phyloP scores from a whole-genome alignment of 805 yeast species.

The Candida bentonensis region DNA sequence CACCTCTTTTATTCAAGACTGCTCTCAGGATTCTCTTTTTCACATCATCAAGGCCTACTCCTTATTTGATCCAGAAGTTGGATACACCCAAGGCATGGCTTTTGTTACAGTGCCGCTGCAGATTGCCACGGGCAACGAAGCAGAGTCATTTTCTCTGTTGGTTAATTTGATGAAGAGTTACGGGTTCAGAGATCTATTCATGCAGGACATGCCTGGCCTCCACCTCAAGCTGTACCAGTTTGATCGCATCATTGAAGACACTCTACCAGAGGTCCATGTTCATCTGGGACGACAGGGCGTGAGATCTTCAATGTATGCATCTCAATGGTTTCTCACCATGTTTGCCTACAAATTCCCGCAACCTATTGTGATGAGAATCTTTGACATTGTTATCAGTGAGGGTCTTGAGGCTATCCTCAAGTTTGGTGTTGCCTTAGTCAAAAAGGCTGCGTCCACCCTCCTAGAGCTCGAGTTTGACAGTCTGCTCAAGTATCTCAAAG shows the following conservation, averaged over 20 bases:
- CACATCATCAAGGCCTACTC: conserved; percentile 75
- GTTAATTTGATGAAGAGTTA: conserved; percentile 76
- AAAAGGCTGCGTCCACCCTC: conserved; percentile 47
- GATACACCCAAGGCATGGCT: conserved; percentile 97
- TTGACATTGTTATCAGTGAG: conserved; percentile 78
- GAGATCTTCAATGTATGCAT: conserved; percentile 87
- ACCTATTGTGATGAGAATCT: conserved; percentile 73
- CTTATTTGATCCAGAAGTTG: conserved; percentile 80
- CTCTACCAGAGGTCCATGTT: conserved; percentile 52
- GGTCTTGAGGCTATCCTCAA: conserved; percentile 79
- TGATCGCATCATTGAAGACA: conserved; percentile 72
- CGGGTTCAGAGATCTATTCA: conserved; percentile 59
- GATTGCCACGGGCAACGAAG: conserved; percentile 58
- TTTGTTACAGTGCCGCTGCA: conserved; percentile 77
- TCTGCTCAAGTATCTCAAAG: conserved; percentile 64
- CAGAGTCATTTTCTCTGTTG: conserved; percentile 73
- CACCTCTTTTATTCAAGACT: conserved; percentile 65
- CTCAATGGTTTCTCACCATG: conserved; percentile 93
- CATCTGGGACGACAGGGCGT: conserved; percentile 82
- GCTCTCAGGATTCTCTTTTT: conserved; percentile 42
- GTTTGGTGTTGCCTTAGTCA: conserved; percentile 71
- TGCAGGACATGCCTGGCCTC: conserved; percentile 90
- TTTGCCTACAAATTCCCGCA: conserved; percentile 93
- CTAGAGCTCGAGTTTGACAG: conserved; percentile 59
- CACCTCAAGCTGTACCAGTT: conserved; percentile 77